Evolutionary conservation across 371 early-diverging fungal genomes (phyloP).

Genomic region (Fennellomyces sp.): DNA sequence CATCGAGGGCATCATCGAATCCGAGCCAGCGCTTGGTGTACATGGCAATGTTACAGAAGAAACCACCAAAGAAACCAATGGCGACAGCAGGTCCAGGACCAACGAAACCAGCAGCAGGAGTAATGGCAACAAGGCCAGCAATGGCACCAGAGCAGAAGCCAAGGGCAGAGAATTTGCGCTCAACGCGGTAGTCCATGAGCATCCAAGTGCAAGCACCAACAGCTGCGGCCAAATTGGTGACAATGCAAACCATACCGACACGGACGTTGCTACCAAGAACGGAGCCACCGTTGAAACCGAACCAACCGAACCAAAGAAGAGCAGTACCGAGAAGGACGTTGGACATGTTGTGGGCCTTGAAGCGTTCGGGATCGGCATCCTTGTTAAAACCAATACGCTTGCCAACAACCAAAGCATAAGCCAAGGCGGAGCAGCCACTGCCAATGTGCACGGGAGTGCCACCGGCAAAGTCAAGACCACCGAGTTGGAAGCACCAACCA

Average conservation of each 20-base stretch:
- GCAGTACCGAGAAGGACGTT: conserved; percentile 86
- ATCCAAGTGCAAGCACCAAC: conserved; percentile 87
- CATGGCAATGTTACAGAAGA: conserved; percentile 77
- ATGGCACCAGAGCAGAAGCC: conserved; percentile 94
- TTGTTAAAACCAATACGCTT: conserved; percentile 58
- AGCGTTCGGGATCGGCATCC: conserved; percentile 35
- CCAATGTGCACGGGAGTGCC: conserved; percentile 93
- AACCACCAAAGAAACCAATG: conserved; percentile 73
- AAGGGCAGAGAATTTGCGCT: conserved; percentile 79
- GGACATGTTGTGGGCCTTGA: conserved; percentile 87
- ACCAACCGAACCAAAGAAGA: conserved; percentile 91
- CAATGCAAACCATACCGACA: conserved; percentile 82
- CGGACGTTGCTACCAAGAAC: conserved; percentile 78
- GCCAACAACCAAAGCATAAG: conserved; percentile 83
- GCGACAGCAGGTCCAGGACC: conserved; percentile 78
- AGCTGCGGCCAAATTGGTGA: conserved; percentile 84
- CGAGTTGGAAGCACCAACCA: conserved; percentile 81
- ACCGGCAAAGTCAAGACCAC: conserved; percentile 82
- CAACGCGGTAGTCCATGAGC: conserved; percentile 72
- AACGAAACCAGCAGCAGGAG: conserved; percentile 89
- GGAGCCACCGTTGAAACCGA: conserved; percentile 84
- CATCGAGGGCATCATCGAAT: conserved; percentile 88
- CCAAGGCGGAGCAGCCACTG: conserved; percentile 87
- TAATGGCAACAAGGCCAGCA: conserved; percentile 88
- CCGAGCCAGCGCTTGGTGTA: conserved; percentile 76